Base-by-base conservation (phyloP, 495 filamentous ascomycete genomes). In the Aspergillus homomorphus region DNA sequence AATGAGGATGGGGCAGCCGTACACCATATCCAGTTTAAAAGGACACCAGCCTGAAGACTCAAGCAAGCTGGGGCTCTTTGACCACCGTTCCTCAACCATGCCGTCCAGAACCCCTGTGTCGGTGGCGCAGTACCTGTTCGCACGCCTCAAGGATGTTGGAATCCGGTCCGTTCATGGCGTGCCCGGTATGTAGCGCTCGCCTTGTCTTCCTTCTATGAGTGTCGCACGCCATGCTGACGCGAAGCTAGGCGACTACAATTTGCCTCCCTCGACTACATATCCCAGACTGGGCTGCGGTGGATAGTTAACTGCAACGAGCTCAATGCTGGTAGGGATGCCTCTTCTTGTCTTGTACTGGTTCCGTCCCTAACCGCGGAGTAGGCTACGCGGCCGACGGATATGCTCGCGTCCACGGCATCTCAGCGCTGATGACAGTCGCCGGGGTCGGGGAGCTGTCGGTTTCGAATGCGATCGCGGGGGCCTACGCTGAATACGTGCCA, bases 371-470 rank as follows among this genome's bases (percentile, higher is more conserved):
- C n/a, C n/a, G n/a, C n/a, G n/a, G n/a, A n/a, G 12, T 2, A 38
- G 87, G 84, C 22, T 93, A 92, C 65, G 88, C 89, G 16, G 85
- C 89, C 20, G 89, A 93, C 72, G 89, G 88, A 9, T 92, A 92
- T 67, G 87, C 89, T 24, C 77, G 89, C 23, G 74, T 89, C 54
- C 87, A 86, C 57, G 88, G 88, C 30, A 82, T 90, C 24, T 74
- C 75, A 10, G 90, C 87, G 3, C 69, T 92, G 28, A 69, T 90
- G 45, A 94, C 90, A 23, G 91, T 89, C 1, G 89, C 90, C 57
- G 89, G 89, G 22, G 88, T 91, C 19, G 89, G 89, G 22, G 89
- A 92, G 66, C 78, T 92, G 0, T 89, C 86, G 5, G 87, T 87
- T 49, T 66, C 91, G 57, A 90, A 90, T 63, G 88, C 84, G 4